Conservation (phyloP, 306 rosid genomes). For the Luffa aegyptiaca region DNA sequence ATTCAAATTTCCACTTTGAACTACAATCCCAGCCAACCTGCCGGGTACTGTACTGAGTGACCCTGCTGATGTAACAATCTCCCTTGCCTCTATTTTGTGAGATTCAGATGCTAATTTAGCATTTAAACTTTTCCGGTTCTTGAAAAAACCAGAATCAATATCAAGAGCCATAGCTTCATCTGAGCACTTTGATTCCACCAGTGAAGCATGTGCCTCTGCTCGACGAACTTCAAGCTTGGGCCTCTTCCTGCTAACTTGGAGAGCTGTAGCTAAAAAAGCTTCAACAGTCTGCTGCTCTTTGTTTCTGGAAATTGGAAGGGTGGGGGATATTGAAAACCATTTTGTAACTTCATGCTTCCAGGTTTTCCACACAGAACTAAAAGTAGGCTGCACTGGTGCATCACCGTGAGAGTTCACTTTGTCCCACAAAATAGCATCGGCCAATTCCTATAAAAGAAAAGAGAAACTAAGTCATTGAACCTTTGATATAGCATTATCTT, state of each 20-base stretch:
- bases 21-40: conserved; percentile 52
- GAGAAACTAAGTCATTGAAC: conserved; percentile 7
- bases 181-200: conserved; percentile 40
- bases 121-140: conserved; percentile 34
- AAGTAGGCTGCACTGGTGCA: conserved; percentile 39
- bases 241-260: conserved; percentile 72
- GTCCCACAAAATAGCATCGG: conserved; percentile 72
- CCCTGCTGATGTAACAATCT: conserved; percentile 25
- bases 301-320: conserved; percentile 34
- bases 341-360: conserved; percentile 93
- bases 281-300: conserved; percentile 38
- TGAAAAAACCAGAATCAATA: conserved; percentile 58
- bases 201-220: conserved; percentile 73
- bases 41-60: conserved; percentile 29
- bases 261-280: conserved; percentile 39
- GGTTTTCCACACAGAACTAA: conserved; percentile 94
- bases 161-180: conserved; percentile 47
- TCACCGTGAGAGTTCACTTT: conserved; percentile 59
- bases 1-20: conserved; percentile 39
- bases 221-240: conserved; percentile 98
- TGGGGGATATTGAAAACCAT: conserved; percentile 62
- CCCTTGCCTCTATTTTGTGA: conserved; percentile 35
- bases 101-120: conserved; percentile 37
- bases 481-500: not conserved
- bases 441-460: conserved; percentile 60